Evolutionary conservation across 2,329 filamentous ascomycete genomes (phyloP).

Genomic region (Capronia americana): DNA sequence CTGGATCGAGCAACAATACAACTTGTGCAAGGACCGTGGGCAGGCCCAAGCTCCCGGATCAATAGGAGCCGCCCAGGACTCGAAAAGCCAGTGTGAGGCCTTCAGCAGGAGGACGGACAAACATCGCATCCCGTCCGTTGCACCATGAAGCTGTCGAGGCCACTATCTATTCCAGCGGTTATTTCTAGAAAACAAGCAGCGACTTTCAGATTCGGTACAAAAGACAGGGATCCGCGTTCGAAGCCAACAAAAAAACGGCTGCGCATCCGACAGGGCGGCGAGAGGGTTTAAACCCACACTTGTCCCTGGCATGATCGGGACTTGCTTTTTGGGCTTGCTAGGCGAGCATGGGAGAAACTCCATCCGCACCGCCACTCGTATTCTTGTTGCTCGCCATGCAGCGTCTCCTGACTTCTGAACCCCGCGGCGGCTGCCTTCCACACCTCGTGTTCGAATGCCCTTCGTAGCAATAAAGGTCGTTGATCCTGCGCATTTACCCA

Average conservation of each 20-base stretch:
- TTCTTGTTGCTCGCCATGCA: background rate
- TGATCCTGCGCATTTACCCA: background rate
- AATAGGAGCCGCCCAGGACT: background rate
- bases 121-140: background rate
- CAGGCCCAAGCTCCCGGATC: background rate
- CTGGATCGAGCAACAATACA: background rate
- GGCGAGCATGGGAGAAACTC: background rate
- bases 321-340: background rate
- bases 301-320: conserved; percentile 1
- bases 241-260: background rate
- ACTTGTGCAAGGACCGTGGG: background rate
- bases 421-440: background rate
- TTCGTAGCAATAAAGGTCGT: background rate
- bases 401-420: background rate
- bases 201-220: conserved; percentile 1
- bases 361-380: background rate
- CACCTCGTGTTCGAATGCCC: background rate
- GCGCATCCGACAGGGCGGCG: background rate
- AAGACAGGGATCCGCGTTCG: background rate
- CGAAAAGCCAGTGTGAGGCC: background rate
- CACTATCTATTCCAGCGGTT: background rate
- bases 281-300: background rate
- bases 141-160: background rate
- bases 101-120: background rate
- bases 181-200: background rate